These are phyloP conservation scores for Elaphomyces granulatus DNA, from an alignment of 495 filamentous ascomycete species.

Conservation along the genomic window DNA sequence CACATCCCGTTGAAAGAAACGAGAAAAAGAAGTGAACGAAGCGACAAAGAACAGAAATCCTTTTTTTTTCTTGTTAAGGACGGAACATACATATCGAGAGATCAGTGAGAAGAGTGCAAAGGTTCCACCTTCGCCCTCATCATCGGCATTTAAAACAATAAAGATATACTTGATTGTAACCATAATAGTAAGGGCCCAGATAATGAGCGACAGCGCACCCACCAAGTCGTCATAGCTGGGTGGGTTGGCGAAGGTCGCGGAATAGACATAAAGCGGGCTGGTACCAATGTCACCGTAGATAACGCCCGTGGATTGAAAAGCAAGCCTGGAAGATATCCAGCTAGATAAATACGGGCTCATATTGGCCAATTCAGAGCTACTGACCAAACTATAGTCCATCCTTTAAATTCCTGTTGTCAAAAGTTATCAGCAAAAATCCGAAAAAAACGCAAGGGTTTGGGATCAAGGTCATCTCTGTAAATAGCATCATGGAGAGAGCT, in stretches of 20 bases:
- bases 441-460: neutral
- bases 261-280: slow-evolving; percentile 58
- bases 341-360: neutral
- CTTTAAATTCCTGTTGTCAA: slow-evolving; percentile 1
- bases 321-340: slow-evolving; percentile 26
- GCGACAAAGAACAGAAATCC: neutral
- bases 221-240: slow-evolving; percentile 48
- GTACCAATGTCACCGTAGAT: slow-evolving; percentile 73
- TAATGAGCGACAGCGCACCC: slow-evolving; percentile 55
- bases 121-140: slow-evolving; percentile 66
- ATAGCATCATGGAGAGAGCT: neutral
- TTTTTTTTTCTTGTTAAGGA: neutral
- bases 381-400: slow-evolving; percentile 1
- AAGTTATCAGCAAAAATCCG: neutral
- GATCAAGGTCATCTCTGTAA: neutral
- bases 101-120: slow-evolving; percentile 61
- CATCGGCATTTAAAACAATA: slow-evolving; percentile 55
- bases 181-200: slow-evolving; percentile 61
- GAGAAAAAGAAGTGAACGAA: neutral
- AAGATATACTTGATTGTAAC: slow-evolving; percentile 61
- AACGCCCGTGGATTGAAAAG: slow-evolving; percentile 56
- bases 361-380: neutral
- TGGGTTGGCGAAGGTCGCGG: slow-evolving; percentile 46
- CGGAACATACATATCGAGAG: slow-evolving; percentile 45
- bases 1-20: neutral